Evolutionary conservation across 148 eudicot genomes (phyloP), one percentile per base, ranked within the genome.

Genomic region (Rheum nobile): DNA sequence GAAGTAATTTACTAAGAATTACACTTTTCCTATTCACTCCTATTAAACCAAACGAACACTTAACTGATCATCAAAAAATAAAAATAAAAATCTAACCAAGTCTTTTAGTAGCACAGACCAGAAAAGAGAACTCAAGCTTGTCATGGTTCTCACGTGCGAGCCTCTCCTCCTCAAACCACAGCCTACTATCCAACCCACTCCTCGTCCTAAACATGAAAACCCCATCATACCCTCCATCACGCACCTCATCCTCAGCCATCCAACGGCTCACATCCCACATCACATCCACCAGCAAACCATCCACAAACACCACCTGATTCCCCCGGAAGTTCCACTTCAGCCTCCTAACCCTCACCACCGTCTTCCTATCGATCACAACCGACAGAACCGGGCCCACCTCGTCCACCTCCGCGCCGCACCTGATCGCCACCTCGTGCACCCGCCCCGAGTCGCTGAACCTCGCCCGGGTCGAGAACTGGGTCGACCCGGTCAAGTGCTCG

Each of bases 201-300:
- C 98, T 89, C 74, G 86, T 85, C 75, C 98, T 86, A 54, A 95
- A 88, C 98, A 95, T 78, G 72, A 95, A 87, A 34, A 88, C 76
- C 21, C 83, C 98, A 83, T 54, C 71, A 26, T 39, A 68, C 72
- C 44, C 72, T 34, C 41, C 72, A 34, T 65, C 50, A 38, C 17
- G 0, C 29, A 41, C 50, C 73, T 35, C 37, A 35, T 35, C 72
- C 24, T 69, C 72, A 4, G 9, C 26, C 26, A 71, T 43, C 92
- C 89, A 88, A 35, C 82, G 88, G 72, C 82, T 82, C 31, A 88
- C 88, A 82, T 88, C 89, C 92, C 92, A 88, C 84, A 65, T 65
- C 21, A 88, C 63, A 77, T 88, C 92, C 35, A 88, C 84, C 74
- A 83, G 28, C 79, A 88, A 80, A 11, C 90, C 90, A 54, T 88